phyloP scores from a whole-genome alignment of 1,284 basidiomycete species.

The Malassezia sympodialis region DNA sequence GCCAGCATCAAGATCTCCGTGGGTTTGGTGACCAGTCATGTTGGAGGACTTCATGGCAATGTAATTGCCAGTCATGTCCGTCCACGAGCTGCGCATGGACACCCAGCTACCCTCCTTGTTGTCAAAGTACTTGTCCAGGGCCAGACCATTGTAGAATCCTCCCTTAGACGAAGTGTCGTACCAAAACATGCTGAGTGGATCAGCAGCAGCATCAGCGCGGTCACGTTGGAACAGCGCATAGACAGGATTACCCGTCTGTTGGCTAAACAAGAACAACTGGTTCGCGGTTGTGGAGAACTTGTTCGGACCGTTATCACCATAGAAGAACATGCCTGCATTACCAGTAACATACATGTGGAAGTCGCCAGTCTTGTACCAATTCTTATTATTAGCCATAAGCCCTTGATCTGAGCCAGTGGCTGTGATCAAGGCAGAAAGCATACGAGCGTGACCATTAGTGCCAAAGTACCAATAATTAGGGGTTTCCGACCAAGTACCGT shows the following conservation, averaged over 20 bases:
- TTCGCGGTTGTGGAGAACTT: constrained; percentile 60
- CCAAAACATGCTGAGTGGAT: constrained; percentile 97
- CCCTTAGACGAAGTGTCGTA: constrained; percentile 73
- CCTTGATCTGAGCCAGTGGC: constrained; percentile 76
- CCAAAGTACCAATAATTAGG: constrained; percentile 59
- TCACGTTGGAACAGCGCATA: constrained; percentile 88
- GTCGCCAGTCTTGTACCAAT: constrained; percentile 63
- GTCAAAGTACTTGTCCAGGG: constrained; percentile 71
- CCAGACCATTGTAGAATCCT: constrained; percentile 77
- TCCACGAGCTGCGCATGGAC: constrained; percentile 83
- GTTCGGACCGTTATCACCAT: constrained; percentile 89
- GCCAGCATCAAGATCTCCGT: constrained; percentile 83
- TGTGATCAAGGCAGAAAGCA: constrained; percentile 68
- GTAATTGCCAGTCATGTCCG: constrained; percentile 69
- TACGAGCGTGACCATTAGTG: constrained; percentile 83
- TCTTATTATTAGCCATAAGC: constrained; percentile 54
- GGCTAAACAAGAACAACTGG: constrained; percentile 37
- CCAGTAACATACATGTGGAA: constrained; percentile 87
- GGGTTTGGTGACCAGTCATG: constrained; percentile 65
- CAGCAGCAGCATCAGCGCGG: constrained; percentile 63
- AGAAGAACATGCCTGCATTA: constrained; percentile 76
- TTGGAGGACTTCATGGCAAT: constrained; percentile 79
- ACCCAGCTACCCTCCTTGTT: constrained; percentile 63
- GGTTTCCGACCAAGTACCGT: constrained; percentile 92
- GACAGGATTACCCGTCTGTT: constrained; percentile 52